Conservation (phyloP, 2,329 filamentous ascomycete species). For the Myotisia sp. region DNA sequence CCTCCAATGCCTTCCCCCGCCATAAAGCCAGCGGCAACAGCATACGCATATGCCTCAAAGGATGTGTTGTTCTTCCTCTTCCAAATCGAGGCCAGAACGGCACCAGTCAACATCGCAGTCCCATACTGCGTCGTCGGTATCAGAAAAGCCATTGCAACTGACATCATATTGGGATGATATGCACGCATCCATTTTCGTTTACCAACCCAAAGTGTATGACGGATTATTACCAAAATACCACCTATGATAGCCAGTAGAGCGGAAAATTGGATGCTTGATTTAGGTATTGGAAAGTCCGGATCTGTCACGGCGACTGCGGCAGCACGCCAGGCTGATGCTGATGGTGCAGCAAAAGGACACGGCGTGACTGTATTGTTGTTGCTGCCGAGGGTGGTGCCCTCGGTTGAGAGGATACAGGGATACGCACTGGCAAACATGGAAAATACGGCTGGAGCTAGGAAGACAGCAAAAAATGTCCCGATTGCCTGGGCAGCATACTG, state of each 20-base stretch:
- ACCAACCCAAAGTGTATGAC: conserved; percentile 6
- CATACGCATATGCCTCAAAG: conserved; percentile 47
- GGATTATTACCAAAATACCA: conserved; percentile 4
- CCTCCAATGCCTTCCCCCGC: conserved; percentile 51
- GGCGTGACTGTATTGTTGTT: not conserved
- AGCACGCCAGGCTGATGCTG: conserved; percentile 51
- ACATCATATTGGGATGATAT: conserved; percentile 10
- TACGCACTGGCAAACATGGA: conserved; percentile 55
- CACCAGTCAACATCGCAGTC: conserved; percentile 45
- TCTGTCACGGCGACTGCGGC: conserved; percentile 49
- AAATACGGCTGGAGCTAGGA: conserved; percentile 53
- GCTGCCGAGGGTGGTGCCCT: conserved; percentile 15
- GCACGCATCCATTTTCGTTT: conserved; percentile 6
- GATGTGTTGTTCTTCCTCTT: conserved; percentile 37
- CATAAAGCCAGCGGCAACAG: conserved; percentile 46
- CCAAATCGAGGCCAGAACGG: conserved; percentile 40
- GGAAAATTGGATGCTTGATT: conserved; percentile 35
- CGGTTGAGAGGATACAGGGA: conserved; percentile 43
- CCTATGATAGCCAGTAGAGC: conserved; percentile 36
- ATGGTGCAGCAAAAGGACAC: conserved; percentile 49
- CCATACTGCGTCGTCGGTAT: conserved; percentile 43
- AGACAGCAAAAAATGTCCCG: conserved; percentile 50
- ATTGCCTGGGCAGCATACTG: conserved; percentile 54
- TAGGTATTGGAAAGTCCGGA: conserved; percentile 42
- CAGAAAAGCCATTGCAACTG: conserved; percentile 45